Conservation (phyloP, 257 asterid species). For the Solanum chmielewskii region DNA sequence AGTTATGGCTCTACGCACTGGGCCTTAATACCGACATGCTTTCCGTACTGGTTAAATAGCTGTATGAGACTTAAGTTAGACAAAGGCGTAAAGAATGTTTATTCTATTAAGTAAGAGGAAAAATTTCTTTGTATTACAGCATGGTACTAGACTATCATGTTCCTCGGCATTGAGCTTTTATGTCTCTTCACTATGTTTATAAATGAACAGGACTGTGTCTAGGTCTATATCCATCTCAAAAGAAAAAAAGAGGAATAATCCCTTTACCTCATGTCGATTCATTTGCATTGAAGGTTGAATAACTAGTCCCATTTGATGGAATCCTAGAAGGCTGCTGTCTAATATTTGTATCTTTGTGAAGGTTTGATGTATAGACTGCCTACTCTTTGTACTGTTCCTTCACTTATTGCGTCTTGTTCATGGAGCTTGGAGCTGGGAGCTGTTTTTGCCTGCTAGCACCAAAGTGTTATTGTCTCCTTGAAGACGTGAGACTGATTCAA, state of each 20-base stretch:
- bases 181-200: conserved; percentile 24
- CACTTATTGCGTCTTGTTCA: neutral
- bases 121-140: neutral
- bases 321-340: neutral
- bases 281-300: neutral
- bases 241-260: neutral
- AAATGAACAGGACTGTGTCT: conserved; percentile 24
- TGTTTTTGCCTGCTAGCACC: neutral
- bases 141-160: neutral
- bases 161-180: conserved; percentile 12
- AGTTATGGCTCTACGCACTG: neutral
- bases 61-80: neutral
- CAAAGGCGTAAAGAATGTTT: neutral
- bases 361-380: neutral
- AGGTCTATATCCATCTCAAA: neutral
- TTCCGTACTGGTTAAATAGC: neutral
- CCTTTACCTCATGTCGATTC: neutral
- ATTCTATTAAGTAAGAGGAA: neutral
- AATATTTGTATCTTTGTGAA: neutral
- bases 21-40: neutral
- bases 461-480: neutral
- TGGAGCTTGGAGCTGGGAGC: neutral
- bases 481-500: neutral
- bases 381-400: neutral
- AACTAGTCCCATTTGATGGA: neutral